Base-by-base conservation (phyloP, 257 asterid genomes). In the Perilla frutescens region DNA sequence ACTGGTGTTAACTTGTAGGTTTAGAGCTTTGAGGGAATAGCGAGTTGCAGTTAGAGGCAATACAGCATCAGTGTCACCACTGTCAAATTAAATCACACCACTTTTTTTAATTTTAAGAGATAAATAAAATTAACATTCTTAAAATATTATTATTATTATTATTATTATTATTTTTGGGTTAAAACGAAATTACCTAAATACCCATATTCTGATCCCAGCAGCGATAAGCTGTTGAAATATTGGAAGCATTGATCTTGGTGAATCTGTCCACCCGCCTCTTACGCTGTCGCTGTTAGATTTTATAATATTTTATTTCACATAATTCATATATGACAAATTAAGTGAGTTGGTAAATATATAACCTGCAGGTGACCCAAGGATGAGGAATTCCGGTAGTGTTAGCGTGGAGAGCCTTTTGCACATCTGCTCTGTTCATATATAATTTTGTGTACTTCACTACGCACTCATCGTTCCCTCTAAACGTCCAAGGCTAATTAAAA, bases 331-430 rank as follows among this genome's bases (percentile, higher is more conserved):
- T 39, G 15, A 14, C 26, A 20, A 20, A 20, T n/a, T n/a, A n/a
- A n/a, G n/a, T n/a, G 1, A 2, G 37, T 34, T 34, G 37, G 3
- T 34, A 34, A 34, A 4, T 37, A 8, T 26, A 0, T 1, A 76
- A 85, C 90, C 93, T 88, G 86, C 90, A 82, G 67, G 88, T 84
- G 57, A 34, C 81, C 87, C 91, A 88, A 49, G 88, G 86, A 63
- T 68, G 79, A 26, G 87, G 72, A 58, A 84, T 80, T 55, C 74
- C 60, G 0, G 89, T 77, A 48, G 45, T 54, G 68, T 86, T 86
- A 13, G 87, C 94, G 66, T 88, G 94, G 45, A 88, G 77, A 71
- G 95, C 90, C 83, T 69, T 86, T 68, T 88, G 95, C 71, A 88
- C 95, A 54, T 81, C 86, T 4, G 75, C 73, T 14, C 40, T 75